phyloP scores from a whole-genome alignment of 2,329 filamentous ascomycete species.

The Cladosporium cucumerinum region DNA sequence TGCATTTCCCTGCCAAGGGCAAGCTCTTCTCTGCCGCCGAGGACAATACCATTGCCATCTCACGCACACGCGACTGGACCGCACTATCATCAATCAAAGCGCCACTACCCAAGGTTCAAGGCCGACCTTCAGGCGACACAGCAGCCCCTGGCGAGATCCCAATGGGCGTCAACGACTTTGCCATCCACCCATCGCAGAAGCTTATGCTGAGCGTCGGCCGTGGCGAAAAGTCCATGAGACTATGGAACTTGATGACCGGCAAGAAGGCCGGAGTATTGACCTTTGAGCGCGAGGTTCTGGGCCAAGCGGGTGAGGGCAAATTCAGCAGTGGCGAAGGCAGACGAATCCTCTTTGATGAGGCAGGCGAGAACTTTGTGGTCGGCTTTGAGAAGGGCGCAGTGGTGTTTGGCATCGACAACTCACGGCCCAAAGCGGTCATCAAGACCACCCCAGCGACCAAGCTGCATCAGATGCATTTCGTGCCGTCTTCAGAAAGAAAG shows the following conservation, averaged over 20 bases:
- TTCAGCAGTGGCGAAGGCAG: conserved; percentile 78
- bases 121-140: conserved; percentile 85
- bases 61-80: conserved; percentile 83
- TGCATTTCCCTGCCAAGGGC: conserved; percentile 78
- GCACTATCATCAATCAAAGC: conserved; percentile 84
- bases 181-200: conserved; percentile 93
- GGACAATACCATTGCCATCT: conserved; percentile 87
- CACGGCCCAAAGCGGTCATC: conserved; percentile 71
- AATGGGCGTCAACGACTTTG: conserved; percentile 90
- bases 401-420: conserved; percentile 79
- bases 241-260: conserved; percentile 96
- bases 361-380: conserved; percentile 80
- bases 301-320: conserved; percentile 71
- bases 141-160: conserved; percentile 76
- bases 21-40: conserved; percentile 87
- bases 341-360: conserved; percentile 73
- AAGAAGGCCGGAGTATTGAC: conserved; percentile 92
- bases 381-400: conserved; percentile 82
- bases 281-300: conserved; percentile 70
- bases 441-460: conserved; percentile 69
- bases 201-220: conserved; percentile 90
- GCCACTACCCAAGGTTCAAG: conserved; percentile 74
- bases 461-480: conserved; percentile 76
- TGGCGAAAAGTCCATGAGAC: conserved; percentile 83
- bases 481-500: conserved; percentile 47